A percentile compares a stretch with the other conserved stretches of the same genome.
Evolutionary conservation across 106 monocot genomes (phyloP).

Genomic region (Acorus calamus): DNA sequence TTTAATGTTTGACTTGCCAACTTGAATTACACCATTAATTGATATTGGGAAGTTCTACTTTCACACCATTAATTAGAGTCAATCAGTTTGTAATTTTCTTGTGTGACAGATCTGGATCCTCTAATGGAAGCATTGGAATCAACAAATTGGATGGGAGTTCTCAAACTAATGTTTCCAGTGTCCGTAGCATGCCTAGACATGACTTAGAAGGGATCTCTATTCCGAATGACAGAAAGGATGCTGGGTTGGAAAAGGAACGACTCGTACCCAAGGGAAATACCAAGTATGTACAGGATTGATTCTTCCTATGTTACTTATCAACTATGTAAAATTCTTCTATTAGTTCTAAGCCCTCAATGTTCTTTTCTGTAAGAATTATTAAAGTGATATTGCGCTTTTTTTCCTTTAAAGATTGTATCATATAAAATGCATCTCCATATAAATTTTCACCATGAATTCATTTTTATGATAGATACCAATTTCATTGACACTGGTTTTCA

Average conservation of each 20-base stretch:
- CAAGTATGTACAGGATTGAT: slow-evolving; percentile 22
- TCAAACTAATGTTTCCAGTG: slow-evolving; percentile 21
- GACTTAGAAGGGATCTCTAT: slow-evolving; percentile 29
- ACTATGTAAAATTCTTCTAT: no score
- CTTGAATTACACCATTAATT: neutral
- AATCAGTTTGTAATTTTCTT: neutral
- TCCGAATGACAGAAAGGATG: slow-evolving; percentile 34
- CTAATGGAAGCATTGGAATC: neutral
- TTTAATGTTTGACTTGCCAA: no score
- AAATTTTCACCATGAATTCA: neutral
- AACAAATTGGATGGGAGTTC: slow-evolving; percentile 20
- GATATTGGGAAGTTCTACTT: neutral
- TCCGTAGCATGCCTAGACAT: slow-evolving; percentile 27
- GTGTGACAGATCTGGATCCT: slow-evolving; percentile 36
- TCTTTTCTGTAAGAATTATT: no score
- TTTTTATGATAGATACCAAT: neutral
- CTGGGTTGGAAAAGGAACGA: slow-evolving; percentile 18
- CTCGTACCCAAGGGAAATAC: slow-evolving; percentile 15
- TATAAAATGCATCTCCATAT: neutral
- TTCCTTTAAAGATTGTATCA: neutral
- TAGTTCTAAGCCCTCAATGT: no score
- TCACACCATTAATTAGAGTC: neutral
- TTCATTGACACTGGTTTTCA: slow-evolving; percentile 3
- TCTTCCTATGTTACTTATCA: no score
- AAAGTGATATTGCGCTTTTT: no score